A percentile compares a stretch with the other conserved stretches of the same genome.
Conservation (phyloP, 2,329 filamentous ascomycete genomes). For the Claviceps monticola region DNA sequence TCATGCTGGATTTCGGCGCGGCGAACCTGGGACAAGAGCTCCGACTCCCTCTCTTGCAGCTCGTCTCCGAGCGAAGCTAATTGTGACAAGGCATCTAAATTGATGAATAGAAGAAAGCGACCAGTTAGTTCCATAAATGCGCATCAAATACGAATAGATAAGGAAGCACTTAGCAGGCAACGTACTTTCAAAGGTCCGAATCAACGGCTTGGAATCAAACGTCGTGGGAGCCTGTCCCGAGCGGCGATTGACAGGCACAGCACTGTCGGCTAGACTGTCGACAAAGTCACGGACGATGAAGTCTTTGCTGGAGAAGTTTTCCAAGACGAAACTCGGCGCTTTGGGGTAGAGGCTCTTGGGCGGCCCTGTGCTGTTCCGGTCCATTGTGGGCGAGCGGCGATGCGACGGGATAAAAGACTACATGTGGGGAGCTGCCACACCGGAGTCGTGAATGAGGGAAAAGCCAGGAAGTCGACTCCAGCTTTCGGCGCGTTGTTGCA, state of each 20-base stretch:
- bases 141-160: background rate
- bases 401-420: slow-evolving; percentile 13
- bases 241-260: slow-evolving; percentile 64
- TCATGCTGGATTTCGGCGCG: slow-evolving; percentile 87
- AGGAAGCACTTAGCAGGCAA: background rate
- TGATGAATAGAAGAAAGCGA: no score
- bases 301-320: slow-evolving; percentile 79
- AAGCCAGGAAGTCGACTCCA: background rate
- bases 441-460: background rate
- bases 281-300: slow-evolving; percentile 98
- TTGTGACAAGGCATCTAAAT: slow-evolving; percentile 48
- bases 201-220: slow-evolving; percentile 94
- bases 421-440: slow-evolving; percentile 14
- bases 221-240: slow-evolving; percentile 50
- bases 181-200: slow-evolving; percentile 78
- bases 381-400: slow-evolving; percentile 21
- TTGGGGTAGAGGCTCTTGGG: slow-evolving; percentile 60
- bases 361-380: slow-evolving; percentile 27
- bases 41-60: slow-evolving; percentile 79
- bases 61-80: slow-evolving; percentile 64
- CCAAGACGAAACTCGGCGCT: slow-evolving; percentile 72
- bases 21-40: slow-evolving; percentile 77
- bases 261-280: slow-evolving; percentile 77
- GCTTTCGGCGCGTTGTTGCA: background rate
- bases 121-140: background rate